Evolutionary conservation across 2,329 filamentous ascomycete species (phyloP).

Genomic region (Phaeoacremonium minimum): DNA sequence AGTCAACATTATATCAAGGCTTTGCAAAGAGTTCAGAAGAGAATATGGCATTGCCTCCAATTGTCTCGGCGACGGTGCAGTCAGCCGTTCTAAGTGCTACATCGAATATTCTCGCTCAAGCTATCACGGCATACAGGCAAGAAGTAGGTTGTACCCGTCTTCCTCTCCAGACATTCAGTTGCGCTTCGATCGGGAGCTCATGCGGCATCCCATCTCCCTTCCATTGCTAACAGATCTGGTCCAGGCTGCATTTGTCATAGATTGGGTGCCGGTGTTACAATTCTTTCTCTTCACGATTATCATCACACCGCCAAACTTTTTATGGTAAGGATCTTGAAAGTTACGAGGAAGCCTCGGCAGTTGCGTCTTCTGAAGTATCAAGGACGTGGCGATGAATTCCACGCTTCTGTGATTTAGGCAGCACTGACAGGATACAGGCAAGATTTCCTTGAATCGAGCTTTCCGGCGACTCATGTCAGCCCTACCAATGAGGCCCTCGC

Average conservation of each 20-base stretch:
- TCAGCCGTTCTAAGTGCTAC: constrained; percentile 59
- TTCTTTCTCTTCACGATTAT: constrained; percentile 72
- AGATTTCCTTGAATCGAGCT: constrained; percentile 67
- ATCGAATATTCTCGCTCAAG: constrained; percentile 72
- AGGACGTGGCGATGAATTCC: not conserved
- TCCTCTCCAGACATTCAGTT: no score
- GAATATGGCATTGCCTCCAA: constrained; percentile 38
- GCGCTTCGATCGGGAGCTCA: no score
- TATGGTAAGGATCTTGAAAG: constrained; percentile 61
- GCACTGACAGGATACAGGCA: constrained; percentile 48
- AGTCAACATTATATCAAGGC: no score
- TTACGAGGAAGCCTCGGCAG: no score
- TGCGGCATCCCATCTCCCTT: not conserved
- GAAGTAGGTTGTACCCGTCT: constrained; percentile 39
- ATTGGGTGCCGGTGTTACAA: constrained; percentile 66
- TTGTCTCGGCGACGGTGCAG: constrained; percentile 60
- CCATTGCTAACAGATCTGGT: constrained; percentile 45
- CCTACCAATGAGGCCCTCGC: constrained; percentile 31
- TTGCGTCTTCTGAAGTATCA: not conserved
- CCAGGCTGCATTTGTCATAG: constrained; percentile 59
- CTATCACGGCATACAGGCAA: constrained; percentile 57
- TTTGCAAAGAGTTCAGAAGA: no score
- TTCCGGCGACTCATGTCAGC: constrained; percentile 60
- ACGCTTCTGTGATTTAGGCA: not conserved
- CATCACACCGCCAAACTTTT: constrained; percentile 75